A percentile compares a stretch with the other conserved stretches of the same genome.
phyloP scores from a whole-genome alignment of 2,329 filamentous ascomycete genomes.

The Endocalyx cinctus region DNA sequence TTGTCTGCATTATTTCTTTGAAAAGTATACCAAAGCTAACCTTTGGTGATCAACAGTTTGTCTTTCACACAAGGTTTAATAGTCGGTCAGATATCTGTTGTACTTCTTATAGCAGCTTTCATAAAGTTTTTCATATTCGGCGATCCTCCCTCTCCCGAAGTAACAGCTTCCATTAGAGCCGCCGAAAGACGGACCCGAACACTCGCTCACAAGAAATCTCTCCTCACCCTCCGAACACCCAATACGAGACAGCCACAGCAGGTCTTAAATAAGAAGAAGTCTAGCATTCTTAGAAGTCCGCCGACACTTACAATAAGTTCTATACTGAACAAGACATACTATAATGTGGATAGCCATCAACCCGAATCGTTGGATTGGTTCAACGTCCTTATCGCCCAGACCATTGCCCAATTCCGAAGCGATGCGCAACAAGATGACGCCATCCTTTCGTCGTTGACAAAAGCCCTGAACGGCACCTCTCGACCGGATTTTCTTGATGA shows the following conservation, averaged over 20 bases:
- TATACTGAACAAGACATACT: slow-evolving; percentile 95
- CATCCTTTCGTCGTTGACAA: slow-evolving; percentile 79
- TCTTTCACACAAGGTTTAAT: slow-evolving; percentile 94
- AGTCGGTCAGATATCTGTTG: slow-evolving; percentile 87
- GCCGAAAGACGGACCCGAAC: slow-evolving; percentile 70
- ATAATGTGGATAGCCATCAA: slow-evolving; percentile 92
- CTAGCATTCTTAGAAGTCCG: slow-evolving; percentile 66
- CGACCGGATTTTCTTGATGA: slow-evolving; percentile 91
- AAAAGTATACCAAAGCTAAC: too few relatives aligned
- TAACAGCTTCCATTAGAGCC: slow-evolving; percentile 70
- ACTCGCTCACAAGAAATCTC: slow-evolving; percentile 70
- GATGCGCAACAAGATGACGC: slow-evolving; percentile 90
- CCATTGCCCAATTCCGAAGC: slow-evolving; percentile 88
- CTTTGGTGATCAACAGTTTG: slow-evolving; percentile 59
- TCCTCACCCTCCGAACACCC: slow-evolving; percentile 56
- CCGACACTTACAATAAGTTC: slow-evolving; percentile 83
- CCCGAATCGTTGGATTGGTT: slow-evolving; percentile 98
- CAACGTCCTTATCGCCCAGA: slow-evolving; percentile 94
- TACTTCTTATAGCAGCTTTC: slow-evolving; percentile 86
- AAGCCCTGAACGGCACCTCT: slow-evolving; percentile 78
- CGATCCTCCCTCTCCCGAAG: slow-evolving; percentile 79
- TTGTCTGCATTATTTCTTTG: too few relatives aligned
- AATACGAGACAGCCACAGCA: slow-evolving; percentile 32
- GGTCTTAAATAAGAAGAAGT: slow-evolving; percentile 59
- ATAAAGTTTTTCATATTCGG: slow-evolving; percentile 99